Percentiles rank a stretch among this genome's conserved stretches.
Conservation (phyloP, 2,329 filamentous ascomycete species). For the Fusarium sterilihyphosum region DNA sequence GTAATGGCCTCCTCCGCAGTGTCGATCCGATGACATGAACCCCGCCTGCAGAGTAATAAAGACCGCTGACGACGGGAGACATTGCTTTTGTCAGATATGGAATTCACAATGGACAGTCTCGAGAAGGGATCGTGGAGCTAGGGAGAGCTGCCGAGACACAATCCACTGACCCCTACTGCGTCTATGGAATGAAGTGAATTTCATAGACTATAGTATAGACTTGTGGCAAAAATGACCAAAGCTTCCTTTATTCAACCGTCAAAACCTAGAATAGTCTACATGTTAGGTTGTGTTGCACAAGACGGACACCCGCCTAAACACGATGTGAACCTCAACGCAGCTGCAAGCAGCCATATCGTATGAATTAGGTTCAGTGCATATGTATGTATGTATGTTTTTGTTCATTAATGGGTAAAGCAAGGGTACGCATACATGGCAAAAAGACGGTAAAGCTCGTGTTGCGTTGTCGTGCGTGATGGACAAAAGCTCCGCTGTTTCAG, state of each 20-base stretch:
- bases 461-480: constrained; percentile 4
- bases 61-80: constrained; percentile 3
- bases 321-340: constrained; percentile 10
- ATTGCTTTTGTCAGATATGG: constrained; percentile 9
- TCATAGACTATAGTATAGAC: not conserved
- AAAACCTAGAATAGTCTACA: not conserved
- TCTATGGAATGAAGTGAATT: constrained; percentile 20
- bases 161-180: not conserved
- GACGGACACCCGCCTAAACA: constrained; percentile 17
- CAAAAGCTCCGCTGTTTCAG: constrained; percentile 40
- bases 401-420: constrained; percentile 8
- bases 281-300: not conserved
- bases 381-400: constrained; percentile 12
- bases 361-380: constrained; percentile 30
- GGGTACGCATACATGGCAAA: constrained; percentile 1
- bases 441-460: constrained; percentile 23
- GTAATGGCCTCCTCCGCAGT: constrained; percentile 7
- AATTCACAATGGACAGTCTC: not conserved
- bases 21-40: constrained; percentile 36
- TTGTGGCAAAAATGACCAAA: constrained; percentile 13
- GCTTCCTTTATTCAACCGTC: not conserved
- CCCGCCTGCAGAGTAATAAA: constrained; percentile 5
- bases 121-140: not conserved
- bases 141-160: constrained; percentile 17
- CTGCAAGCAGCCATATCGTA: constrained; percentile 23